Evolutionary conservation across 371 early-diverging fungal genomes (phyloP), one percentile per base, ranked within the genome.

Genomic region (Caulochytrium protostelioides): DNA sequence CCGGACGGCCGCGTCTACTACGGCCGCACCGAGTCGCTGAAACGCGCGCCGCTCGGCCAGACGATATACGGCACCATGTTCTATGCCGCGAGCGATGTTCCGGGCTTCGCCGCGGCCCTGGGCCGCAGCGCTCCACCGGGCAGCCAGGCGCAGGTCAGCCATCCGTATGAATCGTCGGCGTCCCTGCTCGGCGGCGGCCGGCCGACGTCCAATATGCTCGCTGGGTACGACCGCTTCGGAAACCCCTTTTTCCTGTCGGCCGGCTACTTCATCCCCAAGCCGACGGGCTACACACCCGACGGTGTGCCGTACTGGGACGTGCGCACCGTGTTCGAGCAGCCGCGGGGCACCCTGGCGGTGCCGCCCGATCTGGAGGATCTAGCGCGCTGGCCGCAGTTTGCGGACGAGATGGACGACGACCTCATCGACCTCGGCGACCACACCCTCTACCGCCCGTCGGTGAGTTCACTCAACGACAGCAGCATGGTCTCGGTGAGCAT

Each of bases 291-390:
- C 38, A 66, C 70, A 2, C 14, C 46, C 1, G 65, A 64, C 28
- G 70, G 70, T 1, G 57, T 69, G 14, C 54, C 65, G 1, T 69
- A 50, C 39, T 69, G 65, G 39, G 65, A 64, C 34, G 44, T 63
- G n/a, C 42, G 51, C 1, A 40, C 63, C 2, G 25, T 69, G 12
- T 42, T 66, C 47, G 50, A 54, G 14, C 54, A 62, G 17, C n/a
- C n/a, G n/a, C 54, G 53, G 6, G 70, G 70, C 6, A 41, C 49
- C 3, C 49, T 67, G 50, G 30, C 58, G 7, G 32, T 57, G 7
- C 55, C 59, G 2, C 28, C 43, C 9, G 39, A 44, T 1, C 23
- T 26, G 25, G 24, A 40, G 14, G 43, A 38, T 26, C 42, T 38
- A 22, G 37, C 35, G 8, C 37, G 33, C 17, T 46, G 53, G 57